These are phyloP conservation scores for Cytospora leucostoma DNA, from an alignment of 2,329 filamentous ascomycete genomes.

Conservation along the genomic window DNA sequence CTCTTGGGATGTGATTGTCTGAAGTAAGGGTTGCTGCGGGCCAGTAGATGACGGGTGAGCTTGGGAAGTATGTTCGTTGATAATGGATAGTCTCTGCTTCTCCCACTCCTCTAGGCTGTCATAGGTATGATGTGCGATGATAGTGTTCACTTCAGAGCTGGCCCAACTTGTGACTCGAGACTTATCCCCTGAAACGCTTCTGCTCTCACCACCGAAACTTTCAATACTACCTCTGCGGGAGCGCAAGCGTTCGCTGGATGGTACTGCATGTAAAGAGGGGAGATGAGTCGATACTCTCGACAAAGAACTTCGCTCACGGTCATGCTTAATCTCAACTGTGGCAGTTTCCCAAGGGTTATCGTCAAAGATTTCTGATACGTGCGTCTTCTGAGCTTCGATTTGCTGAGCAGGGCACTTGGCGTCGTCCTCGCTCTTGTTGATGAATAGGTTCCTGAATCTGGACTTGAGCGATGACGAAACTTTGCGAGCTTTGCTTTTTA, in stretches of 20 bases:
- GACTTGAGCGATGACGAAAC: constrained; percentile 63
- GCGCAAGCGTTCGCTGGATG: constrained; percentile 48
- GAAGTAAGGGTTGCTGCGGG: constrained; percentile 33
- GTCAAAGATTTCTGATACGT: constrained; percentile 32
- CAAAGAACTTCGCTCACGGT: constrained; percentile 34
- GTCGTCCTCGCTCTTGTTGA: constrained; percentile 41
- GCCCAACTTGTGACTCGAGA: constrained; percentile 76
- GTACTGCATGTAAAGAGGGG: constrained; percentile 52
- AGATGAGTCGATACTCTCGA: constrained; percentile 51
- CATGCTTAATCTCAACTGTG: constrained; percentile 15
- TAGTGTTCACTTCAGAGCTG: constrained; percentile 61
- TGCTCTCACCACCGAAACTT: constrained; percentile 45
- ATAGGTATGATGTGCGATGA: constrained; percentile 46
- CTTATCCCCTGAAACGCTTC: constrained; percentile 49
- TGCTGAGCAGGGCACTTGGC: constrained; percentile 52
- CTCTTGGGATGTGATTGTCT: constrained; percentile 32
- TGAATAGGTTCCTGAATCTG: constrained; percentile 62
- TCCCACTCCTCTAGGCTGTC: constrained; percentile 47
- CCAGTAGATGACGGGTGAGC: constrained; percentile 42
- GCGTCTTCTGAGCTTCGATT: constrained; percentile 47
- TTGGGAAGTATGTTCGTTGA: constrained; percentile 57
- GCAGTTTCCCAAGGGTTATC: constrained; percentile 8
- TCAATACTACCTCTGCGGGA: constrained; percentile 59
- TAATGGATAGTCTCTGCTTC: constrained; percentile 62
- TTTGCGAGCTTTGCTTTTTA: constrained; percentile 59